These are phyloP conservation scores for Linum trigynum DNA, from an alignment of 345 rosid genomes.

Conservation along the genomic window DNA sequence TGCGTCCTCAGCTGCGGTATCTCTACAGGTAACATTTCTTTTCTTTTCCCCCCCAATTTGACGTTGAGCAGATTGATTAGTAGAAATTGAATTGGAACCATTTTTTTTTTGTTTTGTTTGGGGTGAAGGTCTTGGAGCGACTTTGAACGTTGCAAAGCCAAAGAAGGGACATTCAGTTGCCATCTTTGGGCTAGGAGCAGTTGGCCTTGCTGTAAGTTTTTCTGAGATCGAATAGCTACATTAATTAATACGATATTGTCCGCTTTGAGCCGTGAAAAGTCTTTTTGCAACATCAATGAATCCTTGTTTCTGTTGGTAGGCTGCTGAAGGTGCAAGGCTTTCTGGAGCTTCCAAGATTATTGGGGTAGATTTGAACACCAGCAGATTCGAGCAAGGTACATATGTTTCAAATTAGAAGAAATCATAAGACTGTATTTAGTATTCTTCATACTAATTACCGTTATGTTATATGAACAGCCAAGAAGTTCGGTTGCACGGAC, in stretches of 20 bases:
- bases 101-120: neutral
- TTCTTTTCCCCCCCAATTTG: neutral
- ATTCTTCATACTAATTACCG: too few relatives aligned
- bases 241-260: too few relatives aligned
- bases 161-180: slow-evolving; percentile 58
- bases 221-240: neutral
- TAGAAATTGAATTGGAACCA: neutral
- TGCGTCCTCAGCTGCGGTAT: slow-evolving; percentile 69
- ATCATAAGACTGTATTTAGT: neutral
- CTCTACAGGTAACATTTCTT: slow-evolving; percentile 41
- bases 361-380: slow-evolving; percentile 67
- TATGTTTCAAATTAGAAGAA: neutral
- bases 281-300: neutral
- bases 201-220: slow-evolving; percentile 54
- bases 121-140: slow-evolving; percentile 52
- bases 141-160: slow-evolving; percentile 71
- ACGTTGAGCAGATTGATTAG: neutral
- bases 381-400: slow-evolving; percentile 39
- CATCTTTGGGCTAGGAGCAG: slow-evolving; percentile 64
- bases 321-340: slow-evolving; percentile 79
- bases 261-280: too few relatives aligned
- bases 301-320: slow-evolving; percentile 20
- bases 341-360: slow-evolving; percentile 60
- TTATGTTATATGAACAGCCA: slow-evolving; percentile 35
- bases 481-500: slow-evolving; percentile 55